Evolutionary conservation across 1,284 basidiomycete species (phyloP).

Genomic region (Microbotryum violaceum): DNA sequence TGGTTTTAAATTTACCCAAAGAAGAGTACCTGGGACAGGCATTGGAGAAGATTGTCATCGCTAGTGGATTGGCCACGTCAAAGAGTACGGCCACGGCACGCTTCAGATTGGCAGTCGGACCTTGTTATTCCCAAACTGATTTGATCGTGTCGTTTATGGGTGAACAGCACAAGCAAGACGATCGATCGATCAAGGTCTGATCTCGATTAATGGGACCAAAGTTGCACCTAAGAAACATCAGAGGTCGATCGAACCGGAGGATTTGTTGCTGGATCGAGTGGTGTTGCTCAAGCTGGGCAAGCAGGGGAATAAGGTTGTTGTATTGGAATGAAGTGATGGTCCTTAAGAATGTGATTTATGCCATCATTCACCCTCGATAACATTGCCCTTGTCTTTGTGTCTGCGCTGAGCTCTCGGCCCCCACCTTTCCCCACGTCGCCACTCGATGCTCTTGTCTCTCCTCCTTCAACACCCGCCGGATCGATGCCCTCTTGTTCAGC

Average conservation of each 20-base stretch:
- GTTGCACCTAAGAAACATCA: conserved; percentile 38
- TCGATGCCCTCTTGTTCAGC: too few relatives aligned
- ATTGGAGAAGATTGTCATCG: conserved; percentile 16
- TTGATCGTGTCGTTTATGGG: not conserved
- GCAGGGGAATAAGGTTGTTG: conserved; percentile 50
- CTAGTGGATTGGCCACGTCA: conserved; percentile 20
- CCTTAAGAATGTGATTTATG: not conserved
- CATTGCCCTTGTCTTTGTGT: too few relatives aligned
- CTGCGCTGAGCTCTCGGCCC: too few relatives aligned
- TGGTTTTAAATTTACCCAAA: conserved; percentile 52
- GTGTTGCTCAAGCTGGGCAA: conserved; percentile 67
- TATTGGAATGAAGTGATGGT: conserved; percentile 20
- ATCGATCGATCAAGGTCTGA: conserved; percentile 49
- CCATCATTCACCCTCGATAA: too few relatives aligned
- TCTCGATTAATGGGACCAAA: conserved; percentile 52
- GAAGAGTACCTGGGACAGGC: conserved; percentile 45
- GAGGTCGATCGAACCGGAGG: conserved; percentile 42
- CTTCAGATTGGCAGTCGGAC: not conserved
- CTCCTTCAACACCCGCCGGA: too few relatives aligned
- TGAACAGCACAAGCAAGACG: conserved; percentile 51
- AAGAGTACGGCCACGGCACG: conserved; percentile 17
- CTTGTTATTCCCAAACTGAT: not conserved
- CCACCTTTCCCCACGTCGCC: not conserved
- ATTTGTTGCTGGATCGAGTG: conserved; percentile 58
- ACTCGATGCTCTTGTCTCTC: not conserved